Evolutionary conservation across 2,329 filamentous ascomycete genomes (phyloP), one percentile per base, ranked within the genome.

Genomic region (Botryosphaeria dothidea): DNA sequence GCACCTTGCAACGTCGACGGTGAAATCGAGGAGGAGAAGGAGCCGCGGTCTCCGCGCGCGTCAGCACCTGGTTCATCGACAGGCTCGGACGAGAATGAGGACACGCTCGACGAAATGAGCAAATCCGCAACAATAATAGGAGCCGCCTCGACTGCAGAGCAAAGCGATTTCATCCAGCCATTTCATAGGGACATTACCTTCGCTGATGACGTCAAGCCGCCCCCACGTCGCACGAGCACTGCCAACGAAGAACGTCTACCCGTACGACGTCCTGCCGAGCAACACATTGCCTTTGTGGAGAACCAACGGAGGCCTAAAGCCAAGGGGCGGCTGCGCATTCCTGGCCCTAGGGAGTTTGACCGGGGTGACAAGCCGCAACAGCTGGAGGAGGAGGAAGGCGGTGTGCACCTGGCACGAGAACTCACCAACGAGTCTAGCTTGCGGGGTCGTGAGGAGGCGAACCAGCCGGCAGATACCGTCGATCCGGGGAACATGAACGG

Each of bases 291-390:
- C 5, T 95, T 98, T 71, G 77, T 97, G 15, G 88, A 97, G 75
- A 89, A 90, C 34, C 94, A 97, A 75, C 87, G 93, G 41, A 90
- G 92, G 64, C 83, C 83, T 1, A 87, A 88, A 67, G 89, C 91
- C 64, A 89, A 88, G 62, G 88, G 89, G 36, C 88, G 93, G 0
- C 80, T 98, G 48, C 90, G 92, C 45, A 98, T 99, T 71, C 95
- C 95, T 0, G 93, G 93, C 21, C 95, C 95, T 0, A 85, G 93
- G 70, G 95, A 98, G 73, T 93, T 90, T 56, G 95, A 99, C 71
- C 87, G 88, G 58, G 95, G 94, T 27, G 84, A 92, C 67, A 82
- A 88, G 9, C 93, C 93, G 3, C 79, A 88, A 69, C 79, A 83
- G 21, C 74, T 91, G 15, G 81, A 83, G 8, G 80, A 82, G 38